Percentiles rank a stretch among this genome's conserved stretches.
Conservation (phyloP, 768 basidiomycete species). For the Tricholoma bakamatsutake region DNA sequence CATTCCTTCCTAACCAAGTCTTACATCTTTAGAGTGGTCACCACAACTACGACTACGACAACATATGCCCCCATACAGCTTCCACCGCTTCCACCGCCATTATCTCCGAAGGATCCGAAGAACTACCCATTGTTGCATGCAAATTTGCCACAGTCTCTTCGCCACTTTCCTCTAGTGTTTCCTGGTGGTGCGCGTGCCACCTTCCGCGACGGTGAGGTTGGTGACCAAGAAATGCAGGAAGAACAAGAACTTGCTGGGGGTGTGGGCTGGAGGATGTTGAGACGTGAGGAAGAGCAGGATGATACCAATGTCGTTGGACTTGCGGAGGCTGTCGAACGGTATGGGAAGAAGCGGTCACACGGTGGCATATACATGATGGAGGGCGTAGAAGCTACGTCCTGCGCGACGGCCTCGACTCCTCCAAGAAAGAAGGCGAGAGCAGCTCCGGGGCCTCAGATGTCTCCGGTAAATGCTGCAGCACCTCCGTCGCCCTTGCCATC, state of each 20-base stretch:
- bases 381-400: conserved; percentile 37
- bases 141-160: conserved; percentile 64
- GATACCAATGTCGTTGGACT: conserved; percentile 53
- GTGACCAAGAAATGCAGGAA: conserved; percentile 63
- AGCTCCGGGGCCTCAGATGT: conserved; percentile 50
- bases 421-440: conserved; percentile 76
- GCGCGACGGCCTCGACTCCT: conserved; percentile 45
- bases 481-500: conserved; percentile 84
- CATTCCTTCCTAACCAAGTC: conserved; percentile 15
- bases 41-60: conserved; percentile 88
- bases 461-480: conserved; percentile 66
- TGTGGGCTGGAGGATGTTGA: conserved; percentile 71
- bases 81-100: conserved; percentile 65
- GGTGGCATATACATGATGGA: conserved; percentile 49
- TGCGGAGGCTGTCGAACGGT: conserved; percentile 78
- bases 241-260: conserved; percentile 64
- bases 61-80: conserved; percentile 85
- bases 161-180: conserved; percentile 73
- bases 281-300: conserved; percentile 53
- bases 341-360: conserved; percentile 80
- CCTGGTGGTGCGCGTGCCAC: conserved; percentile 78
- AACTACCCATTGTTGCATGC: conserved; percentile 74
- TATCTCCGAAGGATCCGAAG: conserved; percentile 72
- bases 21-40: conserved; percentile 59
- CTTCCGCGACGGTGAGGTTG: conserved; percentile 65